Evolutionary conservation across 768 basidiomycete genomes (phyloP), one percentile per base, ranked within the genome.

Genomic region (Candolleomyces aberdarensis): DNA sequence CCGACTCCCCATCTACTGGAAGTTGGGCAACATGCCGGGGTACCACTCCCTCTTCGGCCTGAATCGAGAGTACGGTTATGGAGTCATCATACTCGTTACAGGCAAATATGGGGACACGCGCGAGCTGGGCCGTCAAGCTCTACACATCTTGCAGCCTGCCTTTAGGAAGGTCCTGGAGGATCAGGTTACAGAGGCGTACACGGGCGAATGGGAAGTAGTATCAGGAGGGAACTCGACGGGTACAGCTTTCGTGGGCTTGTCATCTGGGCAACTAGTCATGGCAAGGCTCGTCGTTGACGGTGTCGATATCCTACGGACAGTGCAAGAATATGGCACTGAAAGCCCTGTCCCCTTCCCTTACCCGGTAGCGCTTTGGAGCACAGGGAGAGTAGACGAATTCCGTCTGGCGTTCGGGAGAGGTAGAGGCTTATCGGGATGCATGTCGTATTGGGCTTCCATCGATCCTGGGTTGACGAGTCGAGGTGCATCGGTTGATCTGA

Each of bases 351-450:
- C 47, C 62, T 55, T 48, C 63, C 4, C 54, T n/a, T 3, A 11
- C 14, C 63, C 71, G 49, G 64, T 74, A 10, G 67, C 72, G 11
- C 64, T 76, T 1, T 80, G 78, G 80, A 67, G 69, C 6, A 78
- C 77, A 3, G 74, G 74, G 9, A 69, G 77, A 41, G 62, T 66
- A 11, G 67, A 75, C 32, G 74, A 80, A 62, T 80, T 80, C 63
- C 73, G 77, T 74, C 74, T 46, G 51, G 61, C 56, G 26, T 31
- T 48, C 26, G 49, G 22, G 62, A 74, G 44, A 36, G 67, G 66
- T 3, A 66, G 26, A 26, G 26, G 26, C 1, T 2, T 65, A 20
- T 62, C 71, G n/a, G 75, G 73, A 14, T 77, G 75, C 60, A 56
- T 70, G 26, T 72, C 74, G 0, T 77, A 75, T 43, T 77, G 76